Percentiles rank a stretch among this genome's conserved stretches.
These are phyloP conservation scores for Proliferodiscus dingleyae DNA, from an alignment of 2,329 filamentous ascomycete species.

Conservation along the genomic window DNA sequence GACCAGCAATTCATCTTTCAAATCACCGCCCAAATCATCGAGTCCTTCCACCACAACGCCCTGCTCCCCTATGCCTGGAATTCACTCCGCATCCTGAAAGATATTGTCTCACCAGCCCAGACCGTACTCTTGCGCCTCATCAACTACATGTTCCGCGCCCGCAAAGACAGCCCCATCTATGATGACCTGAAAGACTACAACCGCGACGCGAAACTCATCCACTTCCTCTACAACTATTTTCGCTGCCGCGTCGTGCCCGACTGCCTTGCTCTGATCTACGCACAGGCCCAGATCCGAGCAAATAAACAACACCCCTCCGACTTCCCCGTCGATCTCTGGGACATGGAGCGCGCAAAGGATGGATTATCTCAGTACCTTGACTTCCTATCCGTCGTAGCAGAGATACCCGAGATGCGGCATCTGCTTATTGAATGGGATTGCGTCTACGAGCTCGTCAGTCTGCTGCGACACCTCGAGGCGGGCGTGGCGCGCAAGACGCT, in stretches of 20 bases:
- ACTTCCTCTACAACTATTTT: conserved; percentile 91
- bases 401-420: conserved; percentile 75
- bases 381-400: conserved; percentile 84
- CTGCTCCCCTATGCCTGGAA: conserved; percentile 91
- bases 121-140: conserved; percentile 88
- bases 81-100: conserved; percentile 84
- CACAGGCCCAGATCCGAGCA: conserved; percentile 84
- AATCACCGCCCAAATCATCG: conserved; percentile 92
- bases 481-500: conserved; percentile 81
- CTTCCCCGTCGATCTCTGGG: conserved; percentile 93
- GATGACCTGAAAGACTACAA: conserved; percentile 49
- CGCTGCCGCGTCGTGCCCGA: conserved; percentile 89
- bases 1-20: conserved; percentile 95
- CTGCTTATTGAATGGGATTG: conserved; percentile 90
- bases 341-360: conserved; percentile 95
- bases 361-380: conserved; percentile 92
- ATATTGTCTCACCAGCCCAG: conserved; percentile 93
- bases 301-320: conserved; percentile 73
- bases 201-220: conserved; percentile 60
- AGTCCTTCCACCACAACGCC: conserved; percentile 83
- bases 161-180: conserved; percentile 38
- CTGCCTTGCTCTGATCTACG: conserved; percentile 87
- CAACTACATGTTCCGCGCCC: conserved; percentile 77
- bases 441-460: conserved; percentile 78
- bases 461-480: conserved; percentile 81